Evolutionary conservation across 2,329 filamentous ascomycete species (phyloP).

Genomic region (Diplodia mutila): DNA sequence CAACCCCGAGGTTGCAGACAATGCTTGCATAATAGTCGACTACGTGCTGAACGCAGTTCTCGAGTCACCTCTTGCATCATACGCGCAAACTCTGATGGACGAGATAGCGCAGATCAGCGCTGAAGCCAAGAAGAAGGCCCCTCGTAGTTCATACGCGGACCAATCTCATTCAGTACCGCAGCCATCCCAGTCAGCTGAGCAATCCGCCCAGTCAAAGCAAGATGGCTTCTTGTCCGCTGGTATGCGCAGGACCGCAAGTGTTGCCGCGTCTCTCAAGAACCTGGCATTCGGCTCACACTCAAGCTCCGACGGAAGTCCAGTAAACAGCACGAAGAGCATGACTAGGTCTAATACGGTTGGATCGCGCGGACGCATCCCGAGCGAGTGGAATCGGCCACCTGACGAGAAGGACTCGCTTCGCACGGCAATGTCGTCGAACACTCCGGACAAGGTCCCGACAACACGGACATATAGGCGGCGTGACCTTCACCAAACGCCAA

Average conservation of each 20-base stretch:
- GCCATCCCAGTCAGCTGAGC: constrained; percentile 52
- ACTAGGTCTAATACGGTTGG: constrained; percentile 20
- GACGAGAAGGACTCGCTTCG: constrained; percentile 73
- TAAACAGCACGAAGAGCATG: constrained; percentile 29
- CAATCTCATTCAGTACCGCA: constrained; percentile 35
- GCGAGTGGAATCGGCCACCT: constrained; percentile 67
- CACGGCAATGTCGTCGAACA: constrained; percentile 68
- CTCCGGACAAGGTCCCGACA: constrained; percentile 75
- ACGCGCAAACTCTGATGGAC: constrained; percentile 73
- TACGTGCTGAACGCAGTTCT: constrained; percentile 79
- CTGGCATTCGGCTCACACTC: constrained; percentile 51
- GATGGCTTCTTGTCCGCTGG: constrained; percentile 66
- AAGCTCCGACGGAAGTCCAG: constrained; percentile 35
- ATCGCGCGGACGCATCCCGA: constrained; percentile 55
- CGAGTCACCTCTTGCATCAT: constrained; percentile 72
- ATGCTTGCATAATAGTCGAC: constrained; percentile 84
- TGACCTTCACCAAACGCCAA: constrained; percentile 61
- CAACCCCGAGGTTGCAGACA: constrained; percentile 87
- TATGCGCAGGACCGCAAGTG: constrained; percentile 65
- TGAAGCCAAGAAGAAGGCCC: constrained; percentile 38
- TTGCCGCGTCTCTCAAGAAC: constrained; percentile 66
- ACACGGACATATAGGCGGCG: constrained; percentile 74
- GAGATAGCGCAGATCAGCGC: constrained; percentile 60
- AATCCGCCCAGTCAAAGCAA: constrained; percentile 55
- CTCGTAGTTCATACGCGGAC: constrained; percentile 57